Evolutionary conservation across 306 rosid species (phyloP).

Genomic region (Begonia masoniana): DNA sequence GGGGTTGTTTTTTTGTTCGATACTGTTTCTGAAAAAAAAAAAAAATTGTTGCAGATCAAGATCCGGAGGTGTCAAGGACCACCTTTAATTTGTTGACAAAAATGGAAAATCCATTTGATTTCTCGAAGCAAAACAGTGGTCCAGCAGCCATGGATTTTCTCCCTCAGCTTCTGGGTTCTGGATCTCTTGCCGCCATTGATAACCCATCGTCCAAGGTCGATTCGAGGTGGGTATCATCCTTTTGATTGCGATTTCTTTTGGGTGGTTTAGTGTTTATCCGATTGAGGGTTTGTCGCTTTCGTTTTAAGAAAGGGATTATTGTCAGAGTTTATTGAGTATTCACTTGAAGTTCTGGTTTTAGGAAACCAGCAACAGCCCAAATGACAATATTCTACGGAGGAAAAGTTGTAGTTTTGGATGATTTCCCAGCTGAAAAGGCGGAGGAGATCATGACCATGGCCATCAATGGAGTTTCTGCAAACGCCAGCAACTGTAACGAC

Average conservation of each 20-base stretch:
- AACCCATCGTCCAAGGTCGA: conserved; percentile 27
- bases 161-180: conserved; percentile 13
- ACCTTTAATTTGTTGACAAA: conserved; percentile 30
- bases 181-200: conserved; percentile 12
- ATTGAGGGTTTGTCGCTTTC: too few species aligned
- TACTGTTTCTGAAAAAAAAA: neutral
- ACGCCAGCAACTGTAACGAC: neutral
- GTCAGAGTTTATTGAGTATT: too few species aligned
- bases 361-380: conserved; percentile 35
- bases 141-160: conserved; percentile 17
- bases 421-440: conserved; percentile 38
- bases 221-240: conserved; percentile 16
- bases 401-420: conserved; percentile 50
- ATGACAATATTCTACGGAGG: conserved; percentile 69
- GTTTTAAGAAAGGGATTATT: too few species aligned
- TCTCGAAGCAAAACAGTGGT: conserved; percentile 5
- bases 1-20: neutral
- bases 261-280: too few species aligned
- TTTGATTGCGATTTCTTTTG: too few species aligned
- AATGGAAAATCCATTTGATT: conserved; percentile 26
- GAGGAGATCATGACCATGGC: conserved; percentile 63
- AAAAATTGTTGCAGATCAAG: conserved; percentile 6
- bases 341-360: neutral
- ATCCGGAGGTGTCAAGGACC: conserved; percentile 7
- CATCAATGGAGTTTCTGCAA: conserved; percentile 18